phyloP scores from a whole-genome alignment of 2,329 filamentous ascomycete species.

The Cytospora paraplurivora region DNA sequence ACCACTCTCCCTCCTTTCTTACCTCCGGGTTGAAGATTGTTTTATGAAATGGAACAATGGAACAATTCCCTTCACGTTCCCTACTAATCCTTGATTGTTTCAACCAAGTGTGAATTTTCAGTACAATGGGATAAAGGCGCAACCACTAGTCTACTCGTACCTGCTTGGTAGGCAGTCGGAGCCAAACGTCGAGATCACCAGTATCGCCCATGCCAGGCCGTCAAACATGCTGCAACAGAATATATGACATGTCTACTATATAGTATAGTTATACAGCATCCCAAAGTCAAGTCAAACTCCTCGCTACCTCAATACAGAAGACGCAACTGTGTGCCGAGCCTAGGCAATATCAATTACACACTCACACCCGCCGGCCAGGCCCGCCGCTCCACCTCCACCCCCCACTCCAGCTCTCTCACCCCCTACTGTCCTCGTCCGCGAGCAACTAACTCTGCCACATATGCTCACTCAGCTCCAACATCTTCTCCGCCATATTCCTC shows the following conservation, averaged over 20 bases:
- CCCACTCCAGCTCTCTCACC: neutral
- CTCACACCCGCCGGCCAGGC: neutral
- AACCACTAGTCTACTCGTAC: no score
- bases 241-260: neutral
- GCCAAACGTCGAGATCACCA: neutral
- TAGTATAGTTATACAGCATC: conserved; percentile 6
- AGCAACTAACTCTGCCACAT: conserved; percentile 62
- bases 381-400: neutral
- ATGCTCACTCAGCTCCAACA: conserved; percentile 70
- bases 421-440: conserved; percentile 1
- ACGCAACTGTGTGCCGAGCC: neutral
- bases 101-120: no score
- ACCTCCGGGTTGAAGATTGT: no score
- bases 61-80: no score
- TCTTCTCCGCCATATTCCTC: conserved; percentile 69
- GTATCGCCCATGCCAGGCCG: neutral
- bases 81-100: neutral
- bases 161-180: no score
- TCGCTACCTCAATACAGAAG: conserved; percentile 14
- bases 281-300: conserved; percentile 17
- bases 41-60: no score
- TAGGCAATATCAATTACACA: neutral
- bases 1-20: no score
- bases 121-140: no score
- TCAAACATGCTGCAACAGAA: neutral